Conservation (phyloP, 2,329 filamentous ascomycete genomes). For the Ceratocystis papillata region DNA sequence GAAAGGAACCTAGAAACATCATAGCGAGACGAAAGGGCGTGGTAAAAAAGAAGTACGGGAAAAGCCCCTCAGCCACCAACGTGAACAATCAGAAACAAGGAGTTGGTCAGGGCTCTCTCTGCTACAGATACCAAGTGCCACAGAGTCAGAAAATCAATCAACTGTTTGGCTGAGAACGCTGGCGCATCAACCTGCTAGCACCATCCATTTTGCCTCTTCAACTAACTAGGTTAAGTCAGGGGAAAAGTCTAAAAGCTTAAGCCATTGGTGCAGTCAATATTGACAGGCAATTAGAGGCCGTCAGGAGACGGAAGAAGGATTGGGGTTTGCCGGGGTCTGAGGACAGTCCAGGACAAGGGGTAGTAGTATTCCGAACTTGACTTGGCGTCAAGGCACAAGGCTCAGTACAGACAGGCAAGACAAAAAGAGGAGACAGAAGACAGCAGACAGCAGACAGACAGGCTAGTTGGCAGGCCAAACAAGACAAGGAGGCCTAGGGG, state of each 20-base stretch:
- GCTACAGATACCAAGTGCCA: constrained; percentile 3
- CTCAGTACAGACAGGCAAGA: too few species aligned
- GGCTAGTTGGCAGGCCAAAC: neutral
- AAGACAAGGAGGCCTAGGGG: neutral
- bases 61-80: neutral
- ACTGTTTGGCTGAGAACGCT: neutral
- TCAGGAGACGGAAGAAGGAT: neutral
- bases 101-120: neutral
- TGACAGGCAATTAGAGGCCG: constrained; percentile 5
- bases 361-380: too few species aligned
- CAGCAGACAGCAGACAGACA: too few species aligned
- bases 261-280: neutral
- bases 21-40: constrained; percentile 1
- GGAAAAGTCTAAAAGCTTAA: neutral
- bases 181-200: too few species aligned
- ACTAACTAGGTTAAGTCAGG: neutral
- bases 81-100: constrained; percentile 1
- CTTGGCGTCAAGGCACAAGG: too few species aligned
- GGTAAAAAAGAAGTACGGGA: constrained; percentile 12
- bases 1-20: constrained; percentile 12
- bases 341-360: neutral
- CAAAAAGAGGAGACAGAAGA: too few species aligned
- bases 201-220: too few species aligned
- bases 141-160: constrained; percentile 8
- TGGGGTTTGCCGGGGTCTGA: neutral